A percentile compares a stretch with the other conserved stretches of the same genome.
Conservation (phyloP, 306 rosid species). For the Begonia peltatifolia region DNA sequence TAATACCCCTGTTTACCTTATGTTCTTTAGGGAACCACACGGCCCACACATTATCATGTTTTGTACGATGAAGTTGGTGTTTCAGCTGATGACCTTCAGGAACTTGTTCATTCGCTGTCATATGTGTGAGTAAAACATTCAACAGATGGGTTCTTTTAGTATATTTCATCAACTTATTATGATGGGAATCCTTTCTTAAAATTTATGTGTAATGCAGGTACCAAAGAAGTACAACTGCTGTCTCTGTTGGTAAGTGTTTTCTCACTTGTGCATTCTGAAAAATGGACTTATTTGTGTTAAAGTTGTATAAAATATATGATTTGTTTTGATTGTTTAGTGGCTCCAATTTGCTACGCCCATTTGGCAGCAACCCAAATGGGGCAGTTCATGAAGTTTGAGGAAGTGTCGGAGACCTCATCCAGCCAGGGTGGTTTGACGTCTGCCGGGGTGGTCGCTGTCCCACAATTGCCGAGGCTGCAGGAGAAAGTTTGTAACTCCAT, state of each 20-base stretch:
- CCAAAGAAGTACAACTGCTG: conserved; percentile 91
- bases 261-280: not conserved
- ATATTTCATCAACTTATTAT: too few species aligned
- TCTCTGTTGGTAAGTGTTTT: conserved; percentile 53
- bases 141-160: too few species aligned
- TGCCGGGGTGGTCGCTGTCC: conserved; percentile 51
- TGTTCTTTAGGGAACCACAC: conserved; percentile 56
- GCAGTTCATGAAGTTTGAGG: conserved; percentile 70
- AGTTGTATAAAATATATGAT: not conserved
- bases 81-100: conserved; percentile 80
- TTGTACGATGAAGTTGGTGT: conserved; percentile 69
- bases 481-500: conserved; percentile 46
- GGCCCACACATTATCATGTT: conserved; percentile 88
- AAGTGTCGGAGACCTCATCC: conserved; percentile 63
- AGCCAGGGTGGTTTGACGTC: conserved; percentile 54
- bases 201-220: conserved; percentile 31
- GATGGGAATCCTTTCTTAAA: too few species aligned
- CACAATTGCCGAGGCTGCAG: conserved; percentile 56
- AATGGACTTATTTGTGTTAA: not conserved
- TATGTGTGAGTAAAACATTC: conserved; percentile 61
- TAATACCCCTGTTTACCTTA: not conserved
- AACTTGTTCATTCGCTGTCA: conserved; percentile 80
- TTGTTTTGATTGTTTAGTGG: conserved; percentile 35
- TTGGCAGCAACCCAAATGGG: conserved; percentile 75
- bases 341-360: conserved; percentile 91